phyloP scores from a whole-genome alignment of 2,329 filamentous ascomycete species.

The Talaromyces sp. region DNA sequence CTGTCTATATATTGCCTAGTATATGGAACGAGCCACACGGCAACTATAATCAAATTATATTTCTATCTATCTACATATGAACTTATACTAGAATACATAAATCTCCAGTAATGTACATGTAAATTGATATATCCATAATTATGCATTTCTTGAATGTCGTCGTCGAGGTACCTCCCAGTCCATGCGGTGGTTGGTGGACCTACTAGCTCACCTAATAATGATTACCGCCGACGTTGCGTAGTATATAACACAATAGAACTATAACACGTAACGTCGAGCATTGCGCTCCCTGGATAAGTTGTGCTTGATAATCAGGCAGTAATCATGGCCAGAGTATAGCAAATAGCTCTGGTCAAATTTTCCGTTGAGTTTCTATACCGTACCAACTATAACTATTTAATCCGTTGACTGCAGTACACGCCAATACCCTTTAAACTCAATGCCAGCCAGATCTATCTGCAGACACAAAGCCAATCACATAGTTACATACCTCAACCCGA shows the following conservation, averaged over 20 bases:
- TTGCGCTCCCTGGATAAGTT: background rate
- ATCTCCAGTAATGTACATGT: no score
- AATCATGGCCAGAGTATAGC: background rate
- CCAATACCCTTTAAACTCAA: background rate
- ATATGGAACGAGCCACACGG: background rate
- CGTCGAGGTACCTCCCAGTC: background rate
- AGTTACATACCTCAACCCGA: no score
- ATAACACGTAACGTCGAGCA: background rate
- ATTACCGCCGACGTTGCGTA: background rate
- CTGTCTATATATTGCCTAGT: background rate
- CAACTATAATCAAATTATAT: background rate
- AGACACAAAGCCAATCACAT: background rate
- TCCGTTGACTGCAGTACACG: background rate
- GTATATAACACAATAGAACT: background rate
- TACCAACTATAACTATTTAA: background rate
- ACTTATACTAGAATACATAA: background rate
- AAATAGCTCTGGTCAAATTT: background rate
- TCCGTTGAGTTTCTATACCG: background rate
- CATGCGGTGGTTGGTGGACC: background rate
- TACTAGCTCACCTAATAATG: background rate
- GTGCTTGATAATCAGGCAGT: background rate
- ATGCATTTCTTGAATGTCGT: background rate
- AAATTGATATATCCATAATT: background rate
- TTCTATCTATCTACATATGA: no score
- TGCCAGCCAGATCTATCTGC: background rate